phyloP scores from a whole-genome alignment of 1,284 basidiomycete genomes.

The Sanghuangporus sanghuang region DNA sequence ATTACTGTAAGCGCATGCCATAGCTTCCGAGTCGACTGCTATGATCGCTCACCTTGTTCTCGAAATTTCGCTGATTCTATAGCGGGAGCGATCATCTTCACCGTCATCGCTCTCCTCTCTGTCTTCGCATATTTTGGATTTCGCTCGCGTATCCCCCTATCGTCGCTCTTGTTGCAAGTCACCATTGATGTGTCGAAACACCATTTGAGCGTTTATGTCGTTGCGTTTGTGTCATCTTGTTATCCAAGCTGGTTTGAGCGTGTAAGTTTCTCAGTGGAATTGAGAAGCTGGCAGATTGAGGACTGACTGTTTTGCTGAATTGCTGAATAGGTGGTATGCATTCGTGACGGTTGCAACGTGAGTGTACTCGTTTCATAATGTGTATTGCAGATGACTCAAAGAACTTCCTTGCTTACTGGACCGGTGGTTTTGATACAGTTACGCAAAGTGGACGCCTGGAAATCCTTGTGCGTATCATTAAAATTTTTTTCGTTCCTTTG shows the following conservation, averaged over 20 bases:
- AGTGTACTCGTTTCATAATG: conserved; percentile 24
- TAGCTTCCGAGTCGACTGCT: background rate
- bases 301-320: conserved; percentile 17
- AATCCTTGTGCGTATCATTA: conserved; percentile 47
- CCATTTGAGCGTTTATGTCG: conserved; percentile 76
- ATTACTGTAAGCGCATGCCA: conserved; percentile 58
- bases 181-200: conserved; percentile 82
- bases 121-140: conserved; percentile 64
- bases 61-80: background rate
- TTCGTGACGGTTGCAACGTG: conserved; percentile 68
- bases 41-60: conserved; percentile 21
- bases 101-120: conserved; percentile 60
- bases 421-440: conserved; percentile 34
- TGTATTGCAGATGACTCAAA: background rate
- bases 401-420: conserved; percentile 1
- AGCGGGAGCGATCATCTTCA: conserved; percentile 78
- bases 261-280: conserved; percentile 38
- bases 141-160: conserved; percentile 71
- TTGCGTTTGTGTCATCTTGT: conserved; percentile 69
- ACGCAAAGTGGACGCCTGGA: conserved; percentile 75
- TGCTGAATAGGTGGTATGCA: conserved; percentile 54
- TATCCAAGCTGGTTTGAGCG: conserved; percentile 63
- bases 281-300: conserved; percentile 16
- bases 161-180: conserved; percentile 73
- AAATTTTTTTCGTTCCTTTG: background rate